Evolutionary conservation across 768 basidiomycete species (phyloP).

Genomic region (Nidularia sp.): DNA sequence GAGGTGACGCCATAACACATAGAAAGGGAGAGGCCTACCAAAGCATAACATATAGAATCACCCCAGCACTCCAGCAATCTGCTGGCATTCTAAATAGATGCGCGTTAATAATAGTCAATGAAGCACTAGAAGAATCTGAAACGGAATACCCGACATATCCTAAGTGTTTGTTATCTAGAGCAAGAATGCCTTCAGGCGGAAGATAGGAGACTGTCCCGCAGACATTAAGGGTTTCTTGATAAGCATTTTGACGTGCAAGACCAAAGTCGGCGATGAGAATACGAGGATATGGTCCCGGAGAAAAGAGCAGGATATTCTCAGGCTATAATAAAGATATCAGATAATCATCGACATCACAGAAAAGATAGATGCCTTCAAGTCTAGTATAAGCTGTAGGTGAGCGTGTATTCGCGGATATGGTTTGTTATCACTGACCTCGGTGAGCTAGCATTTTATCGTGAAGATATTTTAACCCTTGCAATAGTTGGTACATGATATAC

Average conservation of each 20-base stretch:
- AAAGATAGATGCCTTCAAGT: too few species aligned
- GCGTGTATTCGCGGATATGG: too few species aligned
- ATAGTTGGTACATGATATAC: slow-evolving; percentile 77
- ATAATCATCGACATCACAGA: too few species aligned
- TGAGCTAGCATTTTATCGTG: slow-evolving; percentile 74
- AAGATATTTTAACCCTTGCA: slow-evolving; percentile 68
- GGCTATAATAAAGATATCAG: slow-evolving; percentile 40
- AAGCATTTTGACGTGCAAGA: slow-evolving; percentile 72
- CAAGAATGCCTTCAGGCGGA: slow-evolving; percentile 80
- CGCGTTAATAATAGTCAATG: too few species aligned
- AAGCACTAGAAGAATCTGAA: neutral
- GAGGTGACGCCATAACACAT: too few species aligned
- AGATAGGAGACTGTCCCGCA: slow-evolving; percentile 87
- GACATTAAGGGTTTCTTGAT: slow-evolving; percentile 81
- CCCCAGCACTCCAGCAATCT: slow-evolving; percentile 86
- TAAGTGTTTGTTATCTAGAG: slow-evolving; percentile 68
- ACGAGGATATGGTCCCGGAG: slow-evolving; percentile 82
- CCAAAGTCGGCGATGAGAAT: slow-evolving; percentile 87
- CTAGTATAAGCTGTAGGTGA: too few species aligned
- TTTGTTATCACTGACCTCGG: slow-evolving; percentile 46
- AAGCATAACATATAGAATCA: slow-evolving; percentile 80
- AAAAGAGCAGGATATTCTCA: slow-evolving; percentile 76
- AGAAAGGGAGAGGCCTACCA: slow-evolving; percentile 43
- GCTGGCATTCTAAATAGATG: slow-evolving; percentile 67
- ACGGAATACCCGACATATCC: slow-evolving; percentile 52